These are phyloP conservation scores for Candida maris DNA, from an alignment of 805 yeast species.

Conservation along the genomic window DNA sequence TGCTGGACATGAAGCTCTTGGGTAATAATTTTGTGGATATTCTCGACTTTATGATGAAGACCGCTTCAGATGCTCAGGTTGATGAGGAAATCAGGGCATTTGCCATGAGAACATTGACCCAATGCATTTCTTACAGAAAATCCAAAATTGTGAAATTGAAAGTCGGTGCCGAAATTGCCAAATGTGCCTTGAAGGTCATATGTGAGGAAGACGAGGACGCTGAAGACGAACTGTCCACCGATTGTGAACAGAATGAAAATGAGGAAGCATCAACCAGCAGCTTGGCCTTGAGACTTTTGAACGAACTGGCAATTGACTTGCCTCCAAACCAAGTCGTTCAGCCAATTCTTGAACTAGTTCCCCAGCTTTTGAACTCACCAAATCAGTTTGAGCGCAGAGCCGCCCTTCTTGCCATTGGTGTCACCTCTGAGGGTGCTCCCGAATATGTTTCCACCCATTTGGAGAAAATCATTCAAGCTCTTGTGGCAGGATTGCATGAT, in stretches of 20 bases:
- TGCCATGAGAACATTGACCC: constrained; percentile 79
- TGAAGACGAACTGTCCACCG: constrained; percentile 68
- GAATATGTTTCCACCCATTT: constrained; percentile 80
- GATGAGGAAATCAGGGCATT: constrained; percentile 82
- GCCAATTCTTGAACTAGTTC: constrained; percentile 68
- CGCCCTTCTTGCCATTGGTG: constrained; percentile 75
- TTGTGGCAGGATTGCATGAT: constrained; percentile 77
- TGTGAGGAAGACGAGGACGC: constrained; percentile 79
- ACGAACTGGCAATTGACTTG: constrained; percentile 72
- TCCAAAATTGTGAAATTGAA: constrained; percentile 74
- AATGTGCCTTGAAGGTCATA: constrained; percentile 70
- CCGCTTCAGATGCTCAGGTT: constrained; percentile 58
- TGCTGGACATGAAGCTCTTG: constrained; percentile 71
- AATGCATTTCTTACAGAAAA: constrained; percentile 76
- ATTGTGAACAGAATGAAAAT: constrained; percentile 88
- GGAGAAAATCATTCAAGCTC: constrained; percentile 64
- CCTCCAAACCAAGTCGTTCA: constrained; percentile 91
- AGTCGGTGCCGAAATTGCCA: constrained; percentile 76
- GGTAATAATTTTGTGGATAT: constrained; percentile 72
- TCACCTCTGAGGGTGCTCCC: constrained; percentile 89
- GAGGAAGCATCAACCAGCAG: constrained; percentile 81
- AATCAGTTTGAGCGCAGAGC: constrained; percentile 83
- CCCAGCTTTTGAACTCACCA: constrained; percentile 54
- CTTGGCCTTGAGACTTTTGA: constrained; percentile 76
- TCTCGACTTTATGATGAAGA: constrained; percentile 69